Evolutionary conservation across 2,329 filamentous ascomycete genomes (phyloP), one percentile per base, ranked within the genome.

Genomic region (Colletotrichum limetticola): DNA sequence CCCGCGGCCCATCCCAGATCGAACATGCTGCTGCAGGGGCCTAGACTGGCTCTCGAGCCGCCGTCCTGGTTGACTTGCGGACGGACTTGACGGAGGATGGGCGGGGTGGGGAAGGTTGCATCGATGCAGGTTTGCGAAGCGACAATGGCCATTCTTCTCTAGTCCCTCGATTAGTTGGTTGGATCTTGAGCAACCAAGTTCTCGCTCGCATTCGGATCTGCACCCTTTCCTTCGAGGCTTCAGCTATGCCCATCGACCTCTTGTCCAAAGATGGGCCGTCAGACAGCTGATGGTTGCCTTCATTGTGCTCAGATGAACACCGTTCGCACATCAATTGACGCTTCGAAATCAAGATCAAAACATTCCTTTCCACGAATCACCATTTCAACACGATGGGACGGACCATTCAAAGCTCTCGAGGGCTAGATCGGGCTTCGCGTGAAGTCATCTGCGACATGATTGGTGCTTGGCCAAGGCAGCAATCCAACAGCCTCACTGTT

Each of bases 21-120:
- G 42, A n/a, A 49, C 42, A 49, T 19, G 42, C 42, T 49, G 42
- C 42, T 49, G 42, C 42, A 49, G 42, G 42, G 42, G 42, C 19
- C 42, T n/a, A 49, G 42, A 5, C 19, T 49, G 42, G 42, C 42
- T 49, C 42, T 49, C 42, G 42, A 49, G 42, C 42, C 42, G 19
- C 42, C 42, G 7, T 19, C 42, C 42, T 49, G 42, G 42, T 22
- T 49, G 42, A 49, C 42, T 49, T 49, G 42, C 8, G 42, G 19
- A 49, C 42, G 16, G 37, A 42, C 16, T 42, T 42, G 16, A 42
- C 37, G 42, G 42, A 49, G 42, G 19, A 49, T 49, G 42, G 42
- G 80, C 59, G 67, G 75, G 22, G 75, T 77, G 63, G 77, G 75
- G 61, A 72, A 75, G 37, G 74, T 83, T 19, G 75, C 83, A 2